Conservation (phyloP, 352 stramenopile species). For the Globisporangium uncinulatum region DNA sequence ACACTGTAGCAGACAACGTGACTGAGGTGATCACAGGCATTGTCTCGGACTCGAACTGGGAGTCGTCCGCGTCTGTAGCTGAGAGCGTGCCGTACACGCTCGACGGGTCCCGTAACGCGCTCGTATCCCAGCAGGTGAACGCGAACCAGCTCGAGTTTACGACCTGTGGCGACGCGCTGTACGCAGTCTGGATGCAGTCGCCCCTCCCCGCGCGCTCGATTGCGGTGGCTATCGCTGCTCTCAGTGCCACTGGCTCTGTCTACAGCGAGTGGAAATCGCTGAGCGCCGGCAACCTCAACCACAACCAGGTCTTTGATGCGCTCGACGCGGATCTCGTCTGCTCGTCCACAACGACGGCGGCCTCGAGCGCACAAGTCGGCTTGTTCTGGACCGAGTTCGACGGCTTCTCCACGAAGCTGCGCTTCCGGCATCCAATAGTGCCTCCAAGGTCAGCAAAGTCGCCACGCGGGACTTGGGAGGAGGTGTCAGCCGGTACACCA, state of each 20-base stretch:
- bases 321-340: slow-evolving; percentile 39
- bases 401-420: slow-evolving; percentile 55
- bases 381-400: slow-evolving; percentile 75
- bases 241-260: slow-evolving; percentile 12
- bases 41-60: slow-evolving; percentile 34
- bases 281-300: slow-evolving; percentile 28
- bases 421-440: slow-evolving; percentile 36
- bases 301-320: slow-evolving; percentile 42
- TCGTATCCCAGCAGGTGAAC: not conserved
- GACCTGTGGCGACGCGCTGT: slow-evolving; percentile 12
- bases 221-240: slow-evolving; percentile 9
- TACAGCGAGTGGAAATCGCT: slow-evolving; percentile 25
- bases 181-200: slow-evolving; percentile 12
- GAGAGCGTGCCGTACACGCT: slow-evolving; percentile 21
- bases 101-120: not conserved
- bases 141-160: slow-evolving; percentile 10
- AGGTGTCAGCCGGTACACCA: slow-evolving; percentile 30
- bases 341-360: slow-evolving; percentile 12
- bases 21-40: slow-evolving; percentile 43
- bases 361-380: slow-evolving; percentile 15
- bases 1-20: slow-evolving; percentile 30
- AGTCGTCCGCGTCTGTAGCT: slow-evolving; percentile 15
- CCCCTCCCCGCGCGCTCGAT: not conserved
- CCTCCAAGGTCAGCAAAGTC: slow-evolving; percentile 12
- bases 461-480: slow-evolving; percentile 21